Base-by-base conservation (phyloP, 345 rosid species). In the Murraya paniculata region DNA sequence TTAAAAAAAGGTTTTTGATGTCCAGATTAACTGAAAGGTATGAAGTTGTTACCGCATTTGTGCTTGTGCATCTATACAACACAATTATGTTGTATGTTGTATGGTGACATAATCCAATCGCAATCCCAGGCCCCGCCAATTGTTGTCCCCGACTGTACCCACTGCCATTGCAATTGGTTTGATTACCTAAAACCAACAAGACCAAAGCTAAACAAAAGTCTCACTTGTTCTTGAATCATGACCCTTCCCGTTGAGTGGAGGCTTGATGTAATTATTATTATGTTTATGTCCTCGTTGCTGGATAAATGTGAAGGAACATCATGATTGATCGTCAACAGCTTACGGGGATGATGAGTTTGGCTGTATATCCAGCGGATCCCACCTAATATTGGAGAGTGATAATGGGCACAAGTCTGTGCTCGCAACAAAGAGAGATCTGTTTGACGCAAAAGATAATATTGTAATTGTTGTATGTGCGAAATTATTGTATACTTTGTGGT, bases 1-100 rank as follows among this genome's bases (percentile, higher is more conserved):
- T 81, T 69, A 74, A 53, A 83, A 83, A 72, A 65, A 73, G 73
- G 33, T 38, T 76, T 80, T 36, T 28, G 53, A 59, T 73, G 55
- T 73, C 25, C 39, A 64, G 28, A 72, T 72, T 57, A 57, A n/a
- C 33, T 58, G 48, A 58, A 7, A 14, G 21, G 62, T 57, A 11
- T 35, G 48, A 57, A 72, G n/a, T 35, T 57, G 9, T 30, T 0
- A 38, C 53, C 19, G 22, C 13, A 38, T 58, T 58, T 30, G 36
- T 69, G 59, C 58, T 58, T 62, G 36, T 69, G 73, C 72, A 16
- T 48, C 24, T 41, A 55, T 68, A 68, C 30, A 21, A 45, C 30
- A 45, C 50, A 4, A 45, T 45, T 45, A 45, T 68, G 27, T 27
- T 68, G 11, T 68, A 19, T n/a, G 30, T 48, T 18, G 8, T 18